Conservation (phyloP, 441 rosid genomes). For the Adansonia gregorii region DNA sequence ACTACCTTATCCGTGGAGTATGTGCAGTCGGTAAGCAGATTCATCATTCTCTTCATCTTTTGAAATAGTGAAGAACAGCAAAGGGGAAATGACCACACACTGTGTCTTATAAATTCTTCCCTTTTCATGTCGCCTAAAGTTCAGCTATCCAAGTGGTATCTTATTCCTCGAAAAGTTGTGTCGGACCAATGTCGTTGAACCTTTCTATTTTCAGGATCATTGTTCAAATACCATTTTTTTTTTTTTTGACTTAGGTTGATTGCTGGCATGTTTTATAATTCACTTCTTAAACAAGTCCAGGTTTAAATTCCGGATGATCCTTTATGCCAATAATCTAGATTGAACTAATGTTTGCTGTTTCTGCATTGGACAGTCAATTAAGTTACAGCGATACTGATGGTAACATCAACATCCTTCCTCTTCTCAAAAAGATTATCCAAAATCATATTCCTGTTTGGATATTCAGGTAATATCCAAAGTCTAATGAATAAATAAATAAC, state of each 20-base stretch:
- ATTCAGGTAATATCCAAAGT: constrained; percentile 52
- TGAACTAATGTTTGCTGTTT: neutral
- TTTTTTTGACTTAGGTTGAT: too few species aligned
- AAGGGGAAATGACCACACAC: too few species aligned
- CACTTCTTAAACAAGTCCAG: neutral
- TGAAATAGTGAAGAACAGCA: too few species aligned
- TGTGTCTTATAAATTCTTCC: neutral
- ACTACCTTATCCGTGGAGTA: constrained; percentile 65
- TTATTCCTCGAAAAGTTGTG: too few species aligned
- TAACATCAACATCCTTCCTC: constrained; percentile 69
- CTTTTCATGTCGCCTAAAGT: neutral
- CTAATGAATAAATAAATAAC: neutral
- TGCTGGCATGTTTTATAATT: too few species aligned
- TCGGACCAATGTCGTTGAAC: too few species aligned
- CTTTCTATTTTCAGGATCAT: too few species aligned
- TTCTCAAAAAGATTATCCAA: constrained; percentile 63
- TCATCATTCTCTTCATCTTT: neutral
- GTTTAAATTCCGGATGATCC: neutral
- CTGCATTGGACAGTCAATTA: constrained; percentile 47
- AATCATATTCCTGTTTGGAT: constrained; percentile 71
- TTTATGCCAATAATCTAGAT: neutral
- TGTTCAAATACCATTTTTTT: too few species aligned
- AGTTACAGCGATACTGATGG: constrained; percentile 64
- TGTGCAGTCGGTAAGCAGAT: constrained; percentile 65
- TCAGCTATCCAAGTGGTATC: neutral